Conservation (phyloP, 2,329 filamentous ascomycete species). For the Westerdykella aurantiaca region DNA sequence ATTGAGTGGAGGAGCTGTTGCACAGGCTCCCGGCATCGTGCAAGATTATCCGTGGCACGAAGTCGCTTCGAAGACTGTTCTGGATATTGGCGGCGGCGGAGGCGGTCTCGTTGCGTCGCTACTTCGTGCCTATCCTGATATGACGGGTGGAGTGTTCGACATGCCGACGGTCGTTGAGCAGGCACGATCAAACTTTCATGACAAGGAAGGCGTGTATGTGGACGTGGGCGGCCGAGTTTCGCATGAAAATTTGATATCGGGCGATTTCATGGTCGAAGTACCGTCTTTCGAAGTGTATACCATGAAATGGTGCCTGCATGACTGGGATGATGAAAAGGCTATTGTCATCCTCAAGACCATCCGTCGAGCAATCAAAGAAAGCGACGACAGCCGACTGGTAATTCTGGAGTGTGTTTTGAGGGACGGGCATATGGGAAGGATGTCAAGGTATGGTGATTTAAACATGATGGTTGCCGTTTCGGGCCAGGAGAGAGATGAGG, state of each 20-base stretch:
- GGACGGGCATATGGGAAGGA: conserved; percentile 22
- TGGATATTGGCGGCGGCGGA: conserved; percentile 41
- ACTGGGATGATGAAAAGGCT: conserved; percentile 37
- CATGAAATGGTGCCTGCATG: conserved; percentile 42
- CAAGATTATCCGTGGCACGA: conserved; percentile 45
- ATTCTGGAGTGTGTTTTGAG: conserved; percentile 37
- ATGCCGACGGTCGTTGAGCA: conserved; percentile 32
- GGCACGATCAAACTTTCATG: conserved; percentile 18
- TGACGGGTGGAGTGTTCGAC: conserved; percentile 38
- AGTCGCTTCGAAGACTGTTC: conserved; percentile 24
- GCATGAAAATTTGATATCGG: conserved; percentile 25
- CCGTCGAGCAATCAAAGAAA: conserved; percentile 26
- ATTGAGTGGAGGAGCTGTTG: conserved; percentile 35
- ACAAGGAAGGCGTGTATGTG: conserved; percentile 21
- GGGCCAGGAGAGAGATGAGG: conserved; percentile 30
- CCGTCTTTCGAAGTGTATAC: conserved; percentile 29
- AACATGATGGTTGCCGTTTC: conserved; percentile 38
- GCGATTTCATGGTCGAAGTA: conserved; percentile 37
- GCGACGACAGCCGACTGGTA: conserved; percentile 27
- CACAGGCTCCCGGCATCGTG: conserved; percentile 38
- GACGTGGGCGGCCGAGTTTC: conserved; percentile 32
- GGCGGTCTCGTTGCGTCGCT: conserved; percentile 36
- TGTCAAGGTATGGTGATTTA: conserved; percentile 39
- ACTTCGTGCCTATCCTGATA: conserved; percentile 23
- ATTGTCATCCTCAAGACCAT: conserved; percentile 24